Conservation (phyloP, 495 filamentous ascomycete species). For the Hypoxylon subgilvum region DNA sequence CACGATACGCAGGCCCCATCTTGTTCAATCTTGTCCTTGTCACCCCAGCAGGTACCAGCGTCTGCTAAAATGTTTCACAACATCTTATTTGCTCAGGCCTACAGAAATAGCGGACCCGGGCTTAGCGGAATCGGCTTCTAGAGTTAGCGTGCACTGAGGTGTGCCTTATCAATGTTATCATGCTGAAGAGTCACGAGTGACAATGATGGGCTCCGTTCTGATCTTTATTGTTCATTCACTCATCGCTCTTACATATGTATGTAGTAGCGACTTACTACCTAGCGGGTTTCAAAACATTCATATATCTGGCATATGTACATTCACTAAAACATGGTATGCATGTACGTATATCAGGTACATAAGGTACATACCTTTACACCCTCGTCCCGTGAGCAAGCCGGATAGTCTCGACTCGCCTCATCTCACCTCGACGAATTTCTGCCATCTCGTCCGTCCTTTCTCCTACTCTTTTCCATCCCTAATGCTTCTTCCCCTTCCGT, state of each 20-base stretch:
- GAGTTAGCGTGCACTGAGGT: slow-evolving; percentile 24
- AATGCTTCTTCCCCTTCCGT: neutral
- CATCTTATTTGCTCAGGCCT: slow-evolving; percentile 14
- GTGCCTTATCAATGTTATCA: slow-evolving; percentile 42
- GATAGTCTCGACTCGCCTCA: slow-evolving; percentile 21
- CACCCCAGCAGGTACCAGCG: slow-evolving; percentile 22
- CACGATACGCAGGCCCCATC: neutral
- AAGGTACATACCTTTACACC: too few relatives aligned
- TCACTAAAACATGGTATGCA: slow-evolving; percentile 20
- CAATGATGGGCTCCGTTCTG: too few relatives aligned
- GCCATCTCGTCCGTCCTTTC: slow-evolving; percentile 23
- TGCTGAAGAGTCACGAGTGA: slow-evolving; percentile 43
- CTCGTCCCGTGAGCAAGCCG: slow-evolving; percentile 33
- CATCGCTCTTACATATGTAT: too few relatives aligned
- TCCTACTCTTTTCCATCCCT: slow-evolving; percentile 21
- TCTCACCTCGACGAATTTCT: slow-evolving; percentile 12
- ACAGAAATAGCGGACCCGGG: slow-evolving; percentile 9
- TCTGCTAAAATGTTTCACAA: neutral
- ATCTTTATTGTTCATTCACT: slow-evolving; percentile 41
- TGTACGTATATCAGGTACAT: too few relatives aligned
- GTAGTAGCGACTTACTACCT: too few relatives aligned
- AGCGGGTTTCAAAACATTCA: too few relatives aligned
- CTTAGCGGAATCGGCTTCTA: slow-evolving; percentile 39
- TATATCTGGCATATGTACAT: too few relatives aligned
- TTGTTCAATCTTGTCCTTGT: too few relatives aligned